A percentile compares a stretch with the other conserved stretches of the same genome.
phyloP scores from a whole-genome alignment of 106 monocot genomes.

The Phalaenopsis equestris region DNA sequence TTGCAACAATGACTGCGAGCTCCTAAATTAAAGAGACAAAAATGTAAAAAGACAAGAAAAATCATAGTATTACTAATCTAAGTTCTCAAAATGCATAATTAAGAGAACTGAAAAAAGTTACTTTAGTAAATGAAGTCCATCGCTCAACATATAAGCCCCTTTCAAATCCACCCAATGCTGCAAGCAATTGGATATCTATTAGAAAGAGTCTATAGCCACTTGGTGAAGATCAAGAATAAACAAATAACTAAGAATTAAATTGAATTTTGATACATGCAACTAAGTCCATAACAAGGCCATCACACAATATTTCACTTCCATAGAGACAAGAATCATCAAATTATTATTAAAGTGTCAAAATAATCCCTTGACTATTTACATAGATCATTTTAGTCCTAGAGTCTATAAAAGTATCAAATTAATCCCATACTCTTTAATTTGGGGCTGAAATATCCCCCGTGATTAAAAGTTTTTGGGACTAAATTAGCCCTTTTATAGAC shows the following conservation, averaged over 20 bases:
- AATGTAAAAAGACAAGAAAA: neutral
- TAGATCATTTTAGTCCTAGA: too few relatives aligned
- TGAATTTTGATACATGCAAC: neutral
- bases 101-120: slow-evolving; percentile 9
- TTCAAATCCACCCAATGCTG: slow-evolving; percentile 86
- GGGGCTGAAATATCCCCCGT: too few relatives aligned
- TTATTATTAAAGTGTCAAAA: neutral
- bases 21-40: slow-evolving; percentile 40
- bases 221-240: neutral
- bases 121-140: slow-evolving; percentile 92
- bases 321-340: slow-evolving; percentile 1
- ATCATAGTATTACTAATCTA: neutral
- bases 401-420: too few relatives aligned
- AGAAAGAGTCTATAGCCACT: neutral
- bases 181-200: slow-evolving; percentile 12
- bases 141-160: slow-evolving; percentile 83
- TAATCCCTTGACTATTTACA: too few relatives aligned
- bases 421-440: too few relatives aligned
- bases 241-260: neutral
- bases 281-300: neutral
- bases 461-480: too few relatives aligned
- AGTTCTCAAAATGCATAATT: neutral
- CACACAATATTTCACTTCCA: neutral
- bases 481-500: too few relatives aligned
- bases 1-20: slow-evolving; percentile 85